phyloP scores from a whole-genome alignment of 495 filamentous ascomycete species.

The Immersiella caudata region DNA sequence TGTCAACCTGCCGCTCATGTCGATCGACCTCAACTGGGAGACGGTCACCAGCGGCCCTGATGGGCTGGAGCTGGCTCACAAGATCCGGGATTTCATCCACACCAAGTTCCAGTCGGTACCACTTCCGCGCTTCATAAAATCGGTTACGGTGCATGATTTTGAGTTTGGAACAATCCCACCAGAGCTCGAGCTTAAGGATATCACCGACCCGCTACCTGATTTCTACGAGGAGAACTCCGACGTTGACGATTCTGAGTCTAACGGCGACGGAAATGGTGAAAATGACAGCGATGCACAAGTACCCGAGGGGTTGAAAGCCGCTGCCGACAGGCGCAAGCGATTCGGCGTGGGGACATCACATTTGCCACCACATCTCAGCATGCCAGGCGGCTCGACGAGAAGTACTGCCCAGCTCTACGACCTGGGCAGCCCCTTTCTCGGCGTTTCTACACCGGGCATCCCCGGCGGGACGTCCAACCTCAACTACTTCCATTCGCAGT shows the following conservation, averaged over 20 bases:
- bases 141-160: slow-evolving; percentile 91
- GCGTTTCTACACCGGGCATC: slow-evolving; percentile 73
- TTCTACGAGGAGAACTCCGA: slow-evolving; percentile 87
- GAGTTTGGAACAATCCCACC: slow-evolving; percentile 85
- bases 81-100: slow-evolving; percentile 91
- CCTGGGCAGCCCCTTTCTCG: slow-evolving; percentile 64
- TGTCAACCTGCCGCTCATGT: slow-evolving; percentile 60
- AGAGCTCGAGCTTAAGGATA: slow-evolving; percentile 89
- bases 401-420: slow-evolving; percentile 49
- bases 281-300: slow-evolving; percentile 38
- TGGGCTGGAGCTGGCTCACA: slow-evolving; percentile 76
- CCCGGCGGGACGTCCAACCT: slow-evolving; percentile 86
- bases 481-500: slow-evolving; percentile 86
- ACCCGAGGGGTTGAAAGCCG: slow-evolving; percentile 45
- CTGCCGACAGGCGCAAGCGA: slow-evolving; percentile 46
- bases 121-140: slow-evolving; percentile 93
- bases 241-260: slow-evolving; percentile 41
- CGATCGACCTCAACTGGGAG: slow-evolving; percentile 95
- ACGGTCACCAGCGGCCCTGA: slow-evolving; percentile 87
- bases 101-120: slow-evolving; percentile 89
- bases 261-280: slow-evolving; percentile 37
- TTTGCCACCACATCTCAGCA: slow-evolving; percentile 42
- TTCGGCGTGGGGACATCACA: slow-evolving; percentile 27
- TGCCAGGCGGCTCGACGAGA: slow-evolving; percentile 28
- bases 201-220: slow-evolving; percentile 91